These are phyloP conservation scores for Ustilago tritici DNA, from an alignment of 1,284 basidiomycete species.

Conservation along the genomic window DNA sequence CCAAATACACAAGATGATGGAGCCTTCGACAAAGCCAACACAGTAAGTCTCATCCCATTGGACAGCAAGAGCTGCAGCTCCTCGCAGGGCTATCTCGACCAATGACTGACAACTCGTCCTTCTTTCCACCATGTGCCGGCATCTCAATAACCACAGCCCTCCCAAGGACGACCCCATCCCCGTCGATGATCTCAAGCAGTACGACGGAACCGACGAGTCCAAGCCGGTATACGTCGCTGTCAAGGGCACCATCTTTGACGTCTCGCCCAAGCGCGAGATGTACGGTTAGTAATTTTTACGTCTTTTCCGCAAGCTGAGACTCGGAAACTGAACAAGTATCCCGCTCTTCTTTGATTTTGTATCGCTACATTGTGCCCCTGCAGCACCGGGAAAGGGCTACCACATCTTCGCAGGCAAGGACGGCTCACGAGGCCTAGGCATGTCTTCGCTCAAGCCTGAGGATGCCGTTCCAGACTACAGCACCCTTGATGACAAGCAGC, in stretches of 20 bases:
- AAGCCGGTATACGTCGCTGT: conserved; percentile 88
- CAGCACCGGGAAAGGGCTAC: conserved; percentile 65
- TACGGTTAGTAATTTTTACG: conserved; percentile 76
- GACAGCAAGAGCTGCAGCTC: not conserved
- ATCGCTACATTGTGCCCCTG: not conserved
- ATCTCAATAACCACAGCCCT: conserved; percentile 71
- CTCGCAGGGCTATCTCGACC: not conserved
- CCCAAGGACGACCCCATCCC: conserved; percentile 84
- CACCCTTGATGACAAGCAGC: conserved; percentile 79
- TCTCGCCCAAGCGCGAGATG: conserved; percentile 80
- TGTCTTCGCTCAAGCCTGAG: conserved; percentile 85
- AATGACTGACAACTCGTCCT: not conserved
- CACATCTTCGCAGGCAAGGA: conserved; percentile 84
- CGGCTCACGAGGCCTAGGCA: conserved; percentile 73
- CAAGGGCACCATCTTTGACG: conserved; percentile 89
- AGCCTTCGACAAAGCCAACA: conserved; percentile 57
- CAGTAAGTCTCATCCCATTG: conserved; percentile 45
- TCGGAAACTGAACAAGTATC: not conserved
- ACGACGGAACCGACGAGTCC: conserved; percentile 76
- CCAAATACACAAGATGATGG: conserved; percentile 45
- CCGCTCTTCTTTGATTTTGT: not conserved
- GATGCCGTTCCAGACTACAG: conserved; percentile 92
- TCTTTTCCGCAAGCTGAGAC: not conserved
- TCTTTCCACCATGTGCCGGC: not conserved
- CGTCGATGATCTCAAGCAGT: conserved; percentile 77